These are phyloP conservation scores for Pulicaria dysenterica DNA, from an alignment of 129 eudicot genomes.

Conservation along the genomic window DNA sequence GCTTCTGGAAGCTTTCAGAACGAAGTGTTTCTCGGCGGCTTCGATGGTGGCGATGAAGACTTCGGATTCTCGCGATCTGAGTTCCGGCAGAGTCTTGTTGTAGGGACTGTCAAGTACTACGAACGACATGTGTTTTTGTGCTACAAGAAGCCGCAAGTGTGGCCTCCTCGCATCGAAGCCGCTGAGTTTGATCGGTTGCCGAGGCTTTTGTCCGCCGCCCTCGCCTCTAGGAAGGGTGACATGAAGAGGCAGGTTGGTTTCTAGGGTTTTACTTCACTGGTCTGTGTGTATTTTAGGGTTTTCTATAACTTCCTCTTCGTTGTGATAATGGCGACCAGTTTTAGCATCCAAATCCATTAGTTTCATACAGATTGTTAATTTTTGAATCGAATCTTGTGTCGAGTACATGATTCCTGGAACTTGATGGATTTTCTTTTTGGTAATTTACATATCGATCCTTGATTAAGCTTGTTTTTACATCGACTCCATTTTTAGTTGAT, in stretches of 20 bases:
- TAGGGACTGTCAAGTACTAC: conserved; percentile 76
- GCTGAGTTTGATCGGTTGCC: conserved; percentile 97
- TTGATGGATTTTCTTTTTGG: neutral
- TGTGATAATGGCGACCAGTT: neutral
- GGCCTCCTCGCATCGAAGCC: conserved; percentile 93
- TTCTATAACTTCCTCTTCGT: too few relatives aligned
- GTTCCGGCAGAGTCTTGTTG: conserved; percentile 58
- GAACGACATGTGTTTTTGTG: conserved; percentile 87
- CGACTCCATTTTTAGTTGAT: neutral
- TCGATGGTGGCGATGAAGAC: conserved; percentile 59
- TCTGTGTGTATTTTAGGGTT: conserved; percentile 14
- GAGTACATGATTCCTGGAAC: neutral
- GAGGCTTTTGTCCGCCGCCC: conserved; percentile 77
- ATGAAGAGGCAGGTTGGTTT: conserved; percentile 59
- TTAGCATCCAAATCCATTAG: too few relatives aligned
- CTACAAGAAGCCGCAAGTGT: conserved; percentile 84
- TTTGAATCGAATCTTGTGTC: neutral
- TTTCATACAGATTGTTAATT: too few relatives aligned
- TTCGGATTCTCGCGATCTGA: conserved; percentile 76
- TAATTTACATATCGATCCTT: neutral
- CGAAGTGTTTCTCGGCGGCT: conserved; percentile 54
- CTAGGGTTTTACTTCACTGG: conserved; percentile 7
- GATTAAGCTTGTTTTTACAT: neutral
- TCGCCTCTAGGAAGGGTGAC: conserved; percentile 55
- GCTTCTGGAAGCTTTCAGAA: conserved; percentile 93